phyloP scores from a whole-genome alignment of 2,329 filamentous ascomycete species.

The Fusarium sp. region DNA sequence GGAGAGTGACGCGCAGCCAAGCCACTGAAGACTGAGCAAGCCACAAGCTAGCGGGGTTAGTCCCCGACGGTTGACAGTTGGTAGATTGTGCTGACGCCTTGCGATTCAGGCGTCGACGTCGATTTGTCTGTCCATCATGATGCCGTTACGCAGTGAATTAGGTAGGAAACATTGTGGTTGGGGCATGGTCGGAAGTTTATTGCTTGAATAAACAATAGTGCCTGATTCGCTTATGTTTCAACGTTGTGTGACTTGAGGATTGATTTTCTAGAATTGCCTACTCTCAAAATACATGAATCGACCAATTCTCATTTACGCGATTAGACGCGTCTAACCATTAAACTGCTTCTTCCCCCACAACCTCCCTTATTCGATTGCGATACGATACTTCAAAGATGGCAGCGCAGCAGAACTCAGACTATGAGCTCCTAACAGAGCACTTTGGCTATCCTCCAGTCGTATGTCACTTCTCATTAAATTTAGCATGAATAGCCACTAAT shows the following conservation, averaged over 20 bases:
- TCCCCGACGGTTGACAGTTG: constrained; percentile 6
- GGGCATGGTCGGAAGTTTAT: neutral
- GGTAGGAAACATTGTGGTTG: neutral
- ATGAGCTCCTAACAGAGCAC: constrained; percentile 89
- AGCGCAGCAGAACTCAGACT: constrained; percentile 60
- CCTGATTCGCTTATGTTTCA: neutral
- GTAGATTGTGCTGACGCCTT: constrained; percentile 23
- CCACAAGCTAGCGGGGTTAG: constrained; percentile 37
- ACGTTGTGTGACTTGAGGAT: neutral
- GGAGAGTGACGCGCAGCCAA: constrained; percentile 36
- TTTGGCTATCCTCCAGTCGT: constrained; percentile 94
- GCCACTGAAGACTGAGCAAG: constrained; percentile 29
- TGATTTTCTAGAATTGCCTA: neutral
- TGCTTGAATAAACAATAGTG: neutral
- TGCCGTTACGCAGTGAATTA: neutral
- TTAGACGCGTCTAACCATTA: constrained; percentile 33
- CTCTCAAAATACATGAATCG: constrained; percentile 6
- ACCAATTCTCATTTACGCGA: constrained; percentile 21
- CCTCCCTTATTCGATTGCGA: neutral
- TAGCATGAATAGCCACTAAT: neutral
- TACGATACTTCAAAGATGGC: constrained; percentile 46
- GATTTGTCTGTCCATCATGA: constrained; percentile 4
- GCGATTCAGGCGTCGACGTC: constrained; percentile 31
- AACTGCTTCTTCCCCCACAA: constrained; percentile 3
- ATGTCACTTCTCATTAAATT: constrained; percentile 52